Base-by-base conservation (phyloP, 139 green algal species). In the Picochlorum sp. region DNA sequence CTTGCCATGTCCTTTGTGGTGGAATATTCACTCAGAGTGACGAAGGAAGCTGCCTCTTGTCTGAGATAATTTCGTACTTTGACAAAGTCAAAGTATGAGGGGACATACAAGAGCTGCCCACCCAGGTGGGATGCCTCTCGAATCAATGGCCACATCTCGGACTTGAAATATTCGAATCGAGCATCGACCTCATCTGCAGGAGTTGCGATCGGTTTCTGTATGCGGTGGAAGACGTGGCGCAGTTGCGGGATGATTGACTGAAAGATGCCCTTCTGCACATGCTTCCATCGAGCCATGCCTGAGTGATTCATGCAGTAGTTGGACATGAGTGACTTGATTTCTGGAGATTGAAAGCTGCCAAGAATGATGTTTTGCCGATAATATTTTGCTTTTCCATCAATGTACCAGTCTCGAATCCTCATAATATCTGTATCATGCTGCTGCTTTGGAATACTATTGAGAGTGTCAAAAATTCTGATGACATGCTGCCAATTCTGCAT, bases 61-160 rank as follows among this genome's bases (percentile, higher is more conserved):
- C 67, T 64, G 51, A 81, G 28, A 37, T 69, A 67, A 62, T 78
- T 78, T 61, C 63, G 61, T 56, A 79, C 68, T 30, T 56, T 74
- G 18, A 98, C 87, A 69, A 92, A 98, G 76, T 98, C 92, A 76
- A 96, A 97, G 76, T 98, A 98, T 15, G 78, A 84, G 7, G 85
- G 79, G 24, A 95, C 65, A 72, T 96, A 96, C 6, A 98, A 58
- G 16, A 90, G 62, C 62, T 84, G 69, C 15, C 84, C 74, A 57
- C 73, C 72, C 21, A 37, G 7, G 5, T 47, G 4, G 9, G 69
- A 67, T 2, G 71, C 47, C 38, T 89, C 83, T 57, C 74, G 75
- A 13, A 96, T 60, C 9, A 79, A 69, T n/a, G 86, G 86, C 89
- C 89, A 95, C 7, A 94, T 64, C 7, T 63, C 28, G 16, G 38